Percentiles rank a stretch among this genome's conserved stretches.
Conservation (phyloP, 306 rosid species). For the Malus asiatica region DNA sequence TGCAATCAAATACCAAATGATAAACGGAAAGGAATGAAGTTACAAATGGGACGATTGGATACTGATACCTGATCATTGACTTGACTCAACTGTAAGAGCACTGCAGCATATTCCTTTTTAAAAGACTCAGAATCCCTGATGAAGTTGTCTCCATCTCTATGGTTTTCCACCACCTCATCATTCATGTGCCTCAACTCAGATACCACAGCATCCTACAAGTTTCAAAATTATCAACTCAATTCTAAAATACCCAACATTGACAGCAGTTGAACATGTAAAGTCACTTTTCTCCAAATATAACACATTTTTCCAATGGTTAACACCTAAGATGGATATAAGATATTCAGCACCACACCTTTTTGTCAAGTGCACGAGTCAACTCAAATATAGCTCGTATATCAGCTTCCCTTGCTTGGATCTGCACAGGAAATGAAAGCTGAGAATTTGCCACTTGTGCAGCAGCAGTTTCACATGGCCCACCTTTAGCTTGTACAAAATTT, state of each 20-base stretch:
- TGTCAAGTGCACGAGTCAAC: conserved; percentile 72
- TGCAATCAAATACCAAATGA: not conserved
- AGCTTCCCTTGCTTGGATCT: conserved; percentile 64
- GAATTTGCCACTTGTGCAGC: conserved; percentile 38
- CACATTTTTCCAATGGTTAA: not conserved
- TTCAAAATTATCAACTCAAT: conserved; percentile 28
- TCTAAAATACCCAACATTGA: conserved; percentile 2
- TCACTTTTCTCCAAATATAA: not conserved
- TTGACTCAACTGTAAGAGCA: conserved; percentile 64
- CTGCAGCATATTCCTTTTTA: conserved; percentile 81
- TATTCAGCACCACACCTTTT: conserved; percentile 46
- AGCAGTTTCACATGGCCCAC: conserved; percentile 36
- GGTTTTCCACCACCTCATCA: conserved; percentile 59
- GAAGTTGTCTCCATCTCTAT: conserved; percentile 53
- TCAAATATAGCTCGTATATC: conserved; percentile 71
- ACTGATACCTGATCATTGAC: conserved; percentile 69
- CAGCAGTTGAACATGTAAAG: not conserved
- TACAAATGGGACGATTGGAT: conserved; percentile 14
- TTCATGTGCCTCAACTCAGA: conserved; percentile 81
- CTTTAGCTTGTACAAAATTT: conserved; percentile 40
- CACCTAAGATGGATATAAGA: not conserved
- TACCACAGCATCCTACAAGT: conserved; percentile 64
- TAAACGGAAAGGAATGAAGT: conserved; percentile 4
- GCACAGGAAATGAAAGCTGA: conserved; percentile 42
- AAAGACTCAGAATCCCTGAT: conserved; percentile 67